Conservation (phyloP, 2,329 filamentous ascomycete species). For the Fusarium paranaense region DNA sequence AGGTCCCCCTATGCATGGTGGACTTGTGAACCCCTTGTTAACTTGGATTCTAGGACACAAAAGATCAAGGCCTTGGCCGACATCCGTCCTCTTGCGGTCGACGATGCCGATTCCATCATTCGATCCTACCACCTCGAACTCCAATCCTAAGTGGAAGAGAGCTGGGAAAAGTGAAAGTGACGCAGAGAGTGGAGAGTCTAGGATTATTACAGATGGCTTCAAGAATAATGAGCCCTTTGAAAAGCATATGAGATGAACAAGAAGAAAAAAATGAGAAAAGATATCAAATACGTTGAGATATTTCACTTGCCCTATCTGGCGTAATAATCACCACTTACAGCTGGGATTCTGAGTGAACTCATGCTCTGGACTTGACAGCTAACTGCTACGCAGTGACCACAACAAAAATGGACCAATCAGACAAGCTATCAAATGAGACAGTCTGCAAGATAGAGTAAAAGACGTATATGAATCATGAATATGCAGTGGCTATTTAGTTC, state of each 20-base stretch:
- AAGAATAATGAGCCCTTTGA: neutral
- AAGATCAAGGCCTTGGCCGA: neutral
- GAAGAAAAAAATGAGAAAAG: neutral
- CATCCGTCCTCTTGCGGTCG: neutral
- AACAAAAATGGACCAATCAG: neutral
- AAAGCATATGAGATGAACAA: neutral
- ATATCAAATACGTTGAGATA: neutral
- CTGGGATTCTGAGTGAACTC: neutral
- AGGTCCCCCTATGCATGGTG: slow-evolving; percentile 9
- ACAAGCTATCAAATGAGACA: neutral
- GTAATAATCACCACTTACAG: neutral
- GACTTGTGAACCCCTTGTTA: neutral
- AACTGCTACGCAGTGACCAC: neutral
- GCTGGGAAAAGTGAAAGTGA: neutral
- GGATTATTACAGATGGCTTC: neutral
- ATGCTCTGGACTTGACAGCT: neutral
- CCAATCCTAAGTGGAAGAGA: neutral
- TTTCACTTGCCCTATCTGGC: neutral
- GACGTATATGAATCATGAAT: slow-evolving; percentile 21
- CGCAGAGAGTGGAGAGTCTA: neutral
- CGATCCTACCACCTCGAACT: neutral
- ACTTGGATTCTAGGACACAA: neutral
- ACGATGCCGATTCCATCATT: neutral
- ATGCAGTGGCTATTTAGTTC: slow-evolving; percentile 38
- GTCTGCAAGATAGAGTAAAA: neutral